Base-by-base conservation (phyloP, 2,329 filamentous ascomycete genomes). In the Alternaria brassicicola region DNA sequence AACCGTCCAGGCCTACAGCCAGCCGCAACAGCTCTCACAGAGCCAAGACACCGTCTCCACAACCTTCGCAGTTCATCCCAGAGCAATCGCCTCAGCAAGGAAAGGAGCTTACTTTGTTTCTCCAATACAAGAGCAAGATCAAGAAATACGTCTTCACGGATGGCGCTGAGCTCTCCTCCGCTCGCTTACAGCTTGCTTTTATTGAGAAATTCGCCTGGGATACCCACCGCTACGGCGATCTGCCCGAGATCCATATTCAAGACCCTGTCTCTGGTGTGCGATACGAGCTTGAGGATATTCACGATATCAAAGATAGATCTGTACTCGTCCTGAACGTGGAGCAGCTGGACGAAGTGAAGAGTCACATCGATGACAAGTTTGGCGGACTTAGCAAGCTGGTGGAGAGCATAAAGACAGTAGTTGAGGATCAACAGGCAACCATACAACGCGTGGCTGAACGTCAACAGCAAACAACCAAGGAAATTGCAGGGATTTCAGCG, bases 201-300 rank as follows among this genome's bases (percentile, higher is more conserved):
- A 99, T 99, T 68, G 95, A 99, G 68, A 99, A 97, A 75, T 99
- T 99, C 74, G 95, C 94, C 0, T 99, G 96, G 93, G 98, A 97
- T 69, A 97, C 94, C 1, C 93, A 98, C 68, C 90, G 92, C 60
- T 96, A 97, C 70, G 95, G 95, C 7, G 95, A 99, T 74, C 80
- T 99, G 43, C 95, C 95, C 0, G 95, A 99, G 69, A 98, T 99
- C 15, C 97, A 99, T 76, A 95, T 99, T 15, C 95, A 99, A 76
- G 95, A 99, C 75, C 90, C 93, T 0, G 86, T 97, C 2, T 98
- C 95, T 8, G 95, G 95, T 0, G 91, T 99, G n/a, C 89, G 95
- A 15, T 94, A 99, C 76, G 95, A 99, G 79, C 81, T 99, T 23
- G 95, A 99, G 76, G 95, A 99, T 73, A 82, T 99, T 28, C 86